Evolutionary conservation across 768 basidiomycete species (phyloP).

Genomic region (Collybia sp.): DNA sequence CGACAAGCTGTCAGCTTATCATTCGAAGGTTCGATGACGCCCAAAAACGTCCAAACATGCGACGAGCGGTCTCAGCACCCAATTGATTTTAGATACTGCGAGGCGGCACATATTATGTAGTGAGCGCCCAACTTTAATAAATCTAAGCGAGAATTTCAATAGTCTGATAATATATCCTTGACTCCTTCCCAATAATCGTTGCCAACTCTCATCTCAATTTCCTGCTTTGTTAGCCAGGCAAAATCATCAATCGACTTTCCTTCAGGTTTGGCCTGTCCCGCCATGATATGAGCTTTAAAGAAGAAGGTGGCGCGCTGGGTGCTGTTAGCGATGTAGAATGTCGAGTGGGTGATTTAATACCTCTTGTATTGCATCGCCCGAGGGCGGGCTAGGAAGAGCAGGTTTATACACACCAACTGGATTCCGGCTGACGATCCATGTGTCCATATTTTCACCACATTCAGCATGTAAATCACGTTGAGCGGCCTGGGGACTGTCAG

Average conservation of each 20-base stretch:
- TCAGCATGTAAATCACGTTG: conserved; percentile 62
- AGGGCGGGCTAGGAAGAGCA: conserved; percentile 22
- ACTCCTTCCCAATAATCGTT: conserved; percentile 70
- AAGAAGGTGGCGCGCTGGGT: conserved; percentile 78
- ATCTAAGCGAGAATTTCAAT: conserved; percentile 23
- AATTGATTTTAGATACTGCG: conserved; percentile 22
- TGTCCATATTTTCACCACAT: conserved; percentile 83
- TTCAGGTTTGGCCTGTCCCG: conserved; percentile 72
- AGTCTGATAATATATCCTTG: conserved; percentile 79
- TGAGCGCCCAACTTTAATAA: conserved; percentile 4
- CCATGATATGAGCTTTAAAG: conserved; percentile 90
- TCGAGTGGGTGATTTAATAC: conserved; percentile 21
- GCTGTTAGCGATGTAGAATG: background rate
- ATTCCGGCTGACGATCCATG: conserved; percentile 88
- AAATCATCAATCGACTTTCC: conserved; percentile 61
- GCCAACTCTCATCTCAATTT: conserved; percentile 71
- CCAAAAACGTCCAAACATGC: conserved; percentile 50
- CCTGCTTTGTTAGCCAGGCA: conserved; percentile 93
- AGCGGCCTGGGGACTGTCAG: conserved; percentile 51
- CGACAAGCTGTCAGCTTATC: conserved; percentile 83
- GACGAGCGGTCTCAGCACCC: conserved; percentile 50
- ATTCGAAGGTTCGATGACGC: conserved; percentile 91
- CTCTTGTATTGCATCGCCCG: conserved; percentile 24
- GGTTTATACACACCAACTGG: conserved; percentile 80
- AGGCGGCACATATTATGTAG: conserved; percentile 4